Conservation (phyloP, 1,139 yeast genomes). For the Hansenula anomala region DNA sequence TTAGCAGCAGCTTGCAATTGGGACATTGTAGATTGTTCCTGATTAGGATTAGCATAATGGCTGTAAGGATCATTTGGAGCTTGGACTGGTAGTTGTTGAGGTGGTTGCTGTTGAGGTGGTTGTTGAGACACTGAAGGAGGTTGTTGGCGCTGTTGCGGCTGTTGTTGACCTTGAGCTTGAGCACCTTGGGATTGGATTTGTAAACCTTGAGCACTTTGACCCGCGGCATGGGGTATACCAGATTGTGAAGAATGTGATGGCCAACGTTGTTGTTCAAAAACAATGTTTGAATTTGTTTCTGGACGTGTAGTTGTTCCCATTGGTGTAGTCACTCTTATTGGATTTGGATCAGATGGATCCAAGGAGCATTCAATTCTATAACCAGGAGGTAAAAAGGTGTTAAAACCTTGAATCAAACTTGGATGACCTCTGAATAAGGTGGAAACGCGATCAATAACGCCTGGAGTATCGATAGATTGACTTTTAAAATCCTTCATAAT, state of each 20-base stretch:
- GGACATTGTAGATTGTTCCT: conserved; percentile 23
- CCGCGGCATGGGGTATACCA: conserved; percentile 5
- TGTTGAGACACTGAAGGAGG: conserved; percentile 11
- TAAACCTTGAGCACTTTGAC: conserved; percentile 6
- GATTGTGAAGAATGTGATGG: conserved; percentile 2
- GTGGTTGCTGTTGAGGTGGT: conserved; percentile 13
- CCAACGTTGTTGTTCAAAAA: conserved; percentile 12
- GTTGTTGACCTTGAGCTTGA: conserved; percentile 7
- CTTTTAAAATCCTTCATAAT: conserved; percentile 98
- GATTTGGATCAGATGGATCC: conserved; percentile 88
- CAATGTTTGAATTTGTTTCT: conserved; percentile 4
- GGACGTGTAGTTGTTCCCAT: conserved; percentile 64
- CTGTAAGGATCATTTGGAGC: conserved; percentile 19
- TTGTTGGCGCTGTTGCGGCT: conserved; percentile 10
- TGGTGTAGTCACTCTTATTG: conserved; percentile 94
- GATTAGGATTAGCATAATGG: conserved; percentile 3
- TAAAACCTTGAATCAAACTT: conserved; percentile 89
- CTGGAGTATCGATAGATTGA: conserved; percentile 95
- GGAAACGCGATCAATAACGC: conserved; percentile 94
- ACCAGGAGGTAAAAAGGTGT: conserved; percentile 96
- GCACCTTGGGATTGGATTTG: background rate
- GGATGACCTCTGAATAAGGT: conserved; percentile 90
- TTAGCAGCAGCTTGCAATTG: conserved; percentile 37
- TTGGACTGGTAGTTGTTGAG: no score
- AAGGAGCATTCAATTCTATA: conserved; percentile 88